Percentiles rank a stretch among this genome's conserved stretches.
Evolutionary conservation across 768 basidiomycete genomes (phyloP).

Genomic region (Xerocomus brunneocitrinus): DNA sequence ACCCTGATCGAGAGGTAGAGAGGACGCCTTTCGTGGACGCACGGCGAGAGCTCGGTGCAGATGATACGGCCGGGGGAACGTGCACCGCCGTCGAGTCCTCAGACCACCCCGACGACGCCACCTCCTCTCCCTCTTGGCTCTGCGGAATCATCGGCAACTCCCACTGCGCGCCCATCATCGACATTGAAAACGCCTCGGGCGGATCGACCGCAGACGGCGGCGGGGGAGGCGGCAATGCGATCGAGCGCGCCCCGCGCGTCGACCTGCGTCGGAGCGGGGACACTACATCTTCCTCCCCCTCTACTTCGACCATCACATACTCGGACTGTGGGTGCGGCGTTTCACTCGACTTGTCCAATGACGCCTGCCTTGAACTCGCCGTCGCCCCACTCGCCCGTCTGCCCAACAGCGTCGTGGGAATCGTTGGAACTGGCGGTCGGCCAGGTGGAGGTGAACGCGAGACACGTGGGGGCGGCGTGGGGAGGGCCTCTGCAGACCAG

Average conservation of each 20-base stretch:
- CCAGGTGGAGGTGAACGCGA: constrained; percentile 31
- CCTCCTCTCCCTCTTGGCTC: constrained; percentile 40
- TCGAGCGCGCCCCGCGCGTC: constrained; percentile 21
- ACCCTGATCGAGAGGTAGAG: background rate
- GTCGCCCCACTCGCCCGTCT: constrained; percentile 36
- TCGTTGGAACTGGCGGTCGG: constrained; percentile 36
- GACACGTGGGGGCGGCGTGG: constrained; percentile 46
- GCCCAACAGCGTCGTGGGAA: constrained; percentile 28
- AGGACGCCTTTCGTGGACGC: constrained; percentile 5
- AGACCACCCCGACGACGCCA: constrained; percentile 58
- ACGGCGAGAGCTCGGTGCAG: constrained; percentile 5
- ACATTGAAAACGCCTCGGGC: constrained; percentile 29
- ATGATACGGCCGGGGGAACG: constrained; percentile 18
- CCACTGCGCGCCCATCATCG: constrained; percentile 48
- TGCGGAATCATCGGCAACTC: constrained; percentile 61
- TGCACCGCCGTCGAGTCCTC: constrained; percentile 46
- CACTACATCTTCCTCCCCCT: constrained; percentile 30
- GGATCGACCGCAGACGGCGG: constrained; percentile 36
- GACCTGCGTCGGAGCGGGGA: constrained; percentile 39
- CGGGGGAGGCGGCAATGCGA: constrained; percentile 34
- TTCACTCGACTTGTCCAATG: constrained; percentile 27
- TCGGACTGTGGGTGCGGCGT: constrained; percentile 38
- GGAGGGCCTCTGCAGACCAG: constrained; percentile 31
- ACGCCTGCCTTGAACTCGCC: constrained; percentile 37
- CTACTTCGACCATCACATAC: constrained; percentile 63